Evolutionary conservation across 495 filamentous ascomycete genomes (phyloP).

Genomic region (Neurospora sp.): DNA sequence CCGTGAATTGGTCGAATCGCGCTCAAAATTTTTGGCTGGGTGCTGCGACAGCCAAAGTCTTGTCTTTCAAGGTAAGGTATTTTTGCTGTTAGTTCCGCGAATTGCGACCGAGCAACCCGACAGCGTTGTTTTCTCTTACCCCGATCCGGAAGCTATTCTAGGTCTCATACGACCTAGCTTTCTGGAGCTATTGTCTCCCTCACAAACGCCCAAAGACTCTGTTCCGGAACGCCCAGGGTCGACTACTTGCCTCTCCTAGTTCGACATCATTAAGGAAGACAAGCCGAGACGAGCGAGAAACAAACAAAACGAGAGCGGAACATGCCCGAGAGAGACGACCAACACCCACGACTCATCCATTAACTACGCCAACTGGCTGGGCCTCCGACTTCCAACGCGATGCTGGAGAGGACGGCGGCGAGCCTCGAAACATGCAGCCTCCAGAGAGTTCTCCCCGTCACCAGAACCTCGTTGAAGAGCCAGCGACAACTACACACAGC

Average conservation of each 20-base stretch:
- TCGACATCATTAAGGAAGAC: neutral
- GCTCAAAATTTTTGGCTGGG: neutral
- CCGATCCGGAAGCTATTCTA: neutral
- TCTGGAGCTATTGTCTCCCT: neutral
- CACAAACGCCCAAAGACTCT: neutral
- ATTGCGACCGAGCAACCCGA: neutral
- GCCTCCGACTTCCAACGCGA: slow-evolving; percentile 26
- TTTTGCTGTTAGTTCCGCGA: neutral
- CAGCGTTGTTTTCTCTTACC: neutral
- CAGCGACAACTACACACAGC: slow-evolving; percentile 50
- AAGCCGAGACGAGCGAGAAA: neutral
- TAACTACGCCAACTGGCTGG: neutral
- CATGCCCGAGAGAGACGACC: neutral
- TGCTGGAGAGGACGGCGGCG: slow-evolving; percentile 77
- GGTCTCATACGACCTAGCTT: neutral
- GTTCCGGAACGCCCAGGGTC: neutral
- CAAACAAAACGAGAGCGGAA: neutral
- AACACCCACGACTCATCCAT: neutral
- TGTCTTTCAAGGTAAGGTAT: neutral
- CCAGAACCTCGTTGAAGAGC: slow-evolving; percentile 43
- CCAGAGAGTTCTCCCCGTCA: slow-evolving; percentile 52
- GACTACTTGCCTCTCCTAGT: neutral
- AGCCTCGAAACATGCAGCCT: slow-evolving; percentile 66
- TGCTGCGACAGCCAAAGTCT: neutral
- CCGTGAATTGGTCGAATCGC: neutral